These are phyloP conservation scores for Pythium oligandrum DNA, from an alignment of 352 stramenopile genomes.

Conservation along the genomic window DNA sequence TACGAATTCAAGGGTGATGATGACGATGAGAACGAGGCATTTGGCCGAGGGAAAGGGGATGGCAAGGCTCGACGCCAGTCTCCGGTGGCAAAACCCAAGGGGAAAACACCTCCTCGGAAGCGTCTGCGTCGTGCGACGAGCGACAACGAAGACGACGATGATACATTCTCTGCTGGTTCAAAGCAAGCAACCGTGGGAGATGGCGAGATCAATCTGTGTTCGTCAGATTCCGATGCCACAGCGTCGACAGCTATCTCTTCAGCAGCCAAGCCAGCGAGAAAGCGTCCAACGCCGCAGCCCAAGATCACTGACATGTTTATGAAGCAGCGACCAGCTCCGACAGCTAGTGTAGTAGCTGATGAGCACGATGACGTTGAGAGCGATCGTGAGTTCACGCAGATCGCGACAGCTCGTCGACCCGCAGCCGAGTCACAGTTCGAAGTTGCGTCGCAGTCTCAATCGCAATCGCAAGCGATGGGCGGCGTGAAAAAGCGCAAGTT, in stretches of 20 bases:
- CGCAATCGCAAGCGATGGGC: slow-evolving; percentile 27
- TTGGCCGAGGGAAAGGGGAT: not conserved
- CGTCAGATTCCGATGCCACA: slow-evolving; percentile 24
- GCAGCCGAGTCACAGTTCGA: slow-evolving; percentile 22
- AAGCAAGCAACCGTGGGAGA: not conserved
- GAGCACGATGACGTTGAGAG: slow-evolving; percentile 65
- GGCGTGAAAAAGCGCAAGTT: slow-evolving; percentile 49
- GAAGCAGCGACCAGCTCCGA: slow-evolving; percentile 6
- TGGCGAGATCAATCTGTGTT: slow-evolving; percentile 44
- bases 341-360: not conserved
- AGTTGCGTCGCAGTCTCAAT: slow-evolving; percentile 28
- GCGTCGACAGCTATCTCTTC: slow-evolving; percentile 10
- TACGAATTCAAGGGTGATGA: slow-evolving; percentile 43
- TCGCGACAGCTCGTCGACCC: slow-evolving; percentile 19
- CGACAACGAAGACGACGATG: slow-evolving; percentile 9
- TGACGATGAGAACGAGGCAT: slow-evolving; percentile 27
- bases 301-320: slow-evolving; percentile 62
- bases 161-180: not conserved
- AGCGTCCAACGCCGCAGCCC: slow-evolving; percentile 27
- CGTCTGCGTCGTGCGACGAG: slow-evolving; percentile 15
- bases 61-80: too few relatives aligned
- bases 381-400: slow-evolving; percentile 58
- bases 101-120: slow-evolving; percentile 8
- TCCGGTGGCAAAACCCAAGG: slow-evolving; percentile 5
- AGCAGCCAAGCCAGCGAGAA: slow-evolving; percentile 19